Base-by-base conservation (phyloP, 148 eudicot species). In the Gaultheria prostrata region DNA sequence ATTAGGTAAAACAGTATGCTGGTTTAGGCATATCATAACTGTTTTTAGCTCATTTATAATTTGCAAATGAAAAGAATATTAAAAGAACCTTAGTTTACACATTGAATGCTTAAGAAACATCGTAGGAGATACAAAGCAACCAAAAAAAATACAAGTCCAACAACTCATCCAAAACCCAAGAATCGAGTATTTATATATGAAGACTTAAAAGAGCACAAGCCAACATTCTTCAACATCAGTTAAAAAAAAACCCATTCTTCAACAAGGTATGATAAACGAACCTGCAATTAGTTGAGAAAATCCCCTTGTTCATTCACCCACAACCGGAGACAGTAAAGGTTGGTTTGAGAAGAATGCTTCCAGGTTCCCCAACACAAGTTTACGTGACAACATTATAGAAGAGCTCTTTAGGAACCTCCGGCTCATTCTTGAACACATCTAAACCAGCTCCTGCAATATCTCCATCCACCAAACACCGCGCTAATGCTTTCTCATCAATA, bases 401-500 rank as follows among this genome's bases (percentile, higher is more conserved):
- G 35, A 95, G 88, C 85, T 93, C 93, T 18, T 85, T 76, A 0
- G 97, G 93, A 21, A 91, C 90, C 76, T 72, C 11, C 15, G 94
- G 98, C 85, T 95, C 97, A 33, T 90, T 70, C 86, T 91, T 95
- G 80, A 91, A 93, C 82, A 91, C 98, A 82, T 95, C 98, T 63
- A 95, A 77, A 4, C 95, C 97, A 78, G 95, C 98, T 54, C 97
- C 98, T 3, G 89, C 93, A 73, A 95, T 91, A 69, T 88, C 87
- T 21, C 92, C 92, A 70, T 87, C 80, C 79, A 85, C 74, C 84
- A 95, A 86, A 81, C 87, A 88, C 56, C 43, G 61, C 18, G 91
- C 92, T 59, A 93, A 81, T 82, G 85, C 95, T 49, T 86, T 83
- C 87, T 95, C 95, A 50, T 95, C 90, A 0, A 95, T 83, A 33